Base-by-base conservation (phyloP, 148 eudicot species). In the Camellia sinensis region DNA sequence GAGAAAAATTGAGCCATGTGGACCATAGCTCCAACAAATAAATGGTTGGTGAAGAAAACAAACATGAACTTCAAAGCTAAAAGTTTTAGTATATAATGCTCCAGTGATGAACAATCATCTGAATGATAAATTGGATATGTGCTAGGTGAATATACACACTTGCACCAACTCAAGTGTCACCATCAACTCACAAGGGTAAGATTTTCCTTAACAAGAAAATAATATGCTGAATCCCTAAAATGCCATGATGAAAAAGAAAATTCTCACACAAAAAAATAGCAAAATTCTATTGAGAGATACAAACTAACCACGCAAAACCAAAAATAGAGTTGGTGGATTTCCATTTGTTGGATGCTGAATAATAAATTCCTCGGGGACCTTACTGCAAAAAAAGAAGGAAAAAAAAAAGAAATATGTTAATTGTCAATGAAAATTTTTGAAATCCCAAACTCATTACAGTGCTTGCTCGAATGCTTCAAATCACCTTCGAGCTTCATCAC, bases 321-420 rank as follows among this genome's bases (percentile, higher is more conserved):
- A 85, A 81, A 94, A 96, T 78, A 96, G 77, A 74, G 98, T 94
- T 40, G 99, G 99, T n/a, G 99, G 99, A 81, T 96, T 96, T 84
- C 97, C 99, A 83, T 92, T 96, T 77, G 95, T 89, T 80, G 99
- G 93, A 85, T 94, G 85, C 88, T 96, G 99, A 79, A 86, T 82
- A 84, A 96, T 95, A 87, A 90, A 96, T 83, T 96, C 98, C 73
- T 86, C 91, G 45, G 99, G 99, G 67, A 96, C 97, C 90, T 96
- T 96, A 82, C 99, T 96, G 93, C 81, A 89, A 52, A 80, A 15
- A 52, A 60, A 14, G 76, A 67, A 29, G 37, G 70, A 62, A 19
- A 37, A 44, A 37, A 67, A n/a, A 57, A 83, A 68, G 22, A 29
- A 29, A 29, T 29, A 29, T 41, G 44, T 21, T 63, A 40, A n/a